Evolutionary conservation across 2,329 filamentous ascomycete genomes (phyloP).

Genomic region (Aspergillus hiratsukae): DNA sequence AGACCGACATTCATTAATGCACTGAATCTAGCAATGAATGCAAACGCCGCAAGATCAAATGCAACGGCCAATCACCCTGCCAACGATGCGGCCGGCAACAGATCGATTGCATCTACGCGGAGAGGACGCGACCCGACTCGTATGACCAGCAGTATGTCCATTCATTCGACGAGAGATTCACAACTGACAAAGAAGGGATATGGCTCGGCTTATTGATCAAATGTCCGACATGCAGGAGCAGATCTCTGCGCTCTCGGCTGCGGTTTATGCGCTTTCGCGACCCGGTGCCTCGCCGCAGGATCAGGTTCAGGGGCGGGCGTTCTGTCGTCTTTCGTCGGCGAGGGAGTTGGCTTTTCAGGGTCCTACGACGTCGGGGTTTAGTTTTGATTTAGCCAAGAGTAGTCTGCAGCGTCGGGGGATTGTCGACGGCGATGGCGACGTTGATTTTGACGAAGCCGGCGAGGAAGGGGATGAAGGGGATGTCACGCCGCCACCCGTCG

Average conservation of each 20-base stretch:
- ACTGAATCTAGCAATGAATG: slow-evolving; percentile 51
- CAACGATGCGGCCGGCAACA: slow-evolving; percentile 51
- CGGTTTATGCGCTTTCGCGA: slow-evolving; percentile 61
- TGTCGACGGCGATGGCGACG: slow-evolving; percentile 52
- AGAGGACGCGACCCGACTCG: slow-evolving; percentile 64
- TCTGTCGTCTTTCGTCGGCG: slow-evolving; percentile 20
- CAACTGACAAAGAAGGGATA: neutral
- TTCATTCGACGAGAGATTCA: neutral
- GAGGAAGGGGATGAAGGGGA: too few species aligned
- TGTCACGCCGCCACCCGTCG: too few species aligned
- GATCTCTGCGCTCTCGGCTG: slow-evolving; percentile 68
- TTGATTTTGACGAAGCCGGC: slow-evolving; percentile 28
- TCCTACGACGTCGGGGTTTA: slow-evolving; percentile 77
- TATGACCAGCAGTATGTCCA: slow-evolving; percentile 61
- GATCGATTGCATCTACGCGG: slow-evolving; percentile 38
- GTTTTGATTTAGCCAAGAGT: slow-evolving; percentile 76
- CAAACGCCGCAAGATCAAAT: slow-evolving; percentile 63
- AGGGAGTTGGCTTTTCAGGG: slow-evolving; percentile 69
- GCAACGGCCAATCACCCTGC: slow-evolving; percentile 59
- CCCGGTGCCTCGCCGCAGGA: slow-evolving; percentile 8
- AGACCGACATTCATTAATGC: neutral
- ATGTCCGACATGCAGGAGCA: slow-evolving; percentile 54
- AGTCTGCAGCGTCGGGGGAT: slow-evolving; percentile 87
- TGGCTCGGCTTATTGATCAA: slow-evolving; percentile 21
- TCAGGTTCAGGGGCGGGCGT: slow-evolving; percentile 5